Conservation (phyloP, 2,329 filamentous ascomycete species). For the Talaromyces sp. region DNA sequence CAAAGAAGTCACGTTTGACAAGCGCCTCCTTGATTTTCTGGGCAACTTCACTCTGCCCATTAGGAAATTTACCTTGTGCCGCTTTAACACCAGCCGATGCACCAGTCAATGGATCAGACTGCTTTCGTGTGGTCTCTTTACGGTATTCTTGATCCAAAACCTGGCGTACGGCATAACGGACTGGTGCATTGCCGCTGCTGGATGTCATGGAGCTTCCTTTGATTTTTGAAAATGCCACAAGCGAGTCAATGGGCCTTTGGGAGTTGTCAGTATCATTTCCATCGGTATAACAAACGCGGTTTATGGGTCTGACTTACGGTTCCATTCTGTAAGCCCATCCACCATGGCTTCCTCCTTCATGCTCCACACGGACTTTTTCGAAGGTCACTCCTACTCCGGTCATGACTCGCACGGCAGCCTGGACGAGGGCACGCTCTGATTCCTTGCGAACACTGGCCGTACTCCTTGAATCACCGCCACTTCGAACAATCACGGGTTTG, state of each 20-base stretch:
- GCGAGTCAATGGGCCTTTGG: conserved; percentile 68
- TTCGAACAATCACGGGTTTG: conserved; percentile 84
- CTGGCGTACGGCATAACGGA: conserved; percentile 89
- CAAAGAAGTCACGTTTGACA: conserved; percentile 83
- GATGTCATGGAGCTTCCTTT: conserved; percentile 48
- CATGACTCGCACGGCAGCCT: conserved; percentile 78
- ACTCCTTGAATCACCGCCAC: conserved; percentile 64
- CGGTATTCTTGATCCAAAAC: conserved; percentile 89
- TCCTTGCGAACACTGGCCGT: conserved; percentile 88
- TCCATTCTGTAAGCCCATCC: conserved; percentile 94
- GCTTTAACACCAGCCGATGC: conserved; percentile 27
- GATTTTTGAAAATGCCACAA: conserved; percentile 64
- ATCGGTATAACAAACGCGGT: neutral
- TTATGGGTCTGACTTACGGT: conserved; percentile 65
- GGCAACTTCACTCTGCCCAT: conserved; percentile 35
- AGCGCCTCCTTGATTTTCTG: conserved; percentile 35
- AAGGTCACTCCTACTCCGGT: conserved; percentile 79
- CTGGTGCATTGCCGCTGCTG: conserved; percentile 65
- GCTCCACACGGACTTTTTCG: conserved; percentile 78
- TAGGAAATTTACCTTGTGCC: conserved; percentile 27
- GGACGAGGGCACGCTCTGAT: conserved; percentile 77
- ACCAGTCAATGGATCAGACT: conserved; percentile 59
- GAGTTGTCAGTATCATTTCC: conserved; percentile 10
- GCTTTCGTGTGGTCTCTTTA: conserved; percentile 69
- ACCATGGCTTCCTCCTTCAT: conserved; percentile 60